Percentiles rank a stretch among this genome's conserved stretches.
phyloP scores from a whole-genome alignment of 2,329 filamentous ascomycete genomes.

The Epichloe typhina region DNA sequence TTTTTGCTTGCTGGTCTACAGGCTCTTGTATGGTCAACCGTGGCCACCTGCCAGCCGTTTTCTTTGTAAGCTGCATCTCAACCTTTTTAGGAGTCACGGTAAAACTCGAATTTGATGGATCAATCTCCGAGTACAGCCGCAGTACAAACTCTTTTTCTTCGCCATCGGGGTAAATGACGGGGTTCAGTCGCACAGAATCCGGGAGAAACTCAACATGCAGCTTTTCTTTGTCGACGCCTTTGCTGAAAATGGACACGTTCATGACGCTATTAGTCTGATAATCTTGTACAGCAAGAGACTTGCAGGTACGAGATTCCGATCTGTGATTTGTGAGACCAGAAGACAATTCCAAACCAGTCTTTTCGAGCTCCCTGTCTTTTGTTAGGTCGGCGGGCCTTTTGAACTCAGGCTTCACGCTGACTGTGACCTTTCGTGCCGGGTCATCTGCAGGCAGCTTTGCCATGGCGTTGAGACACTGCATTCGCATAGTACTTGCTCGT shows the following conservation, averaged over 20 bases:
- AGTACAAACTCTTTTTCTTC: constrained; percentile 48
- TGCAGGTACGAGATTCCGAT: background rate
- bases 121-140: constrained; percentile 52
- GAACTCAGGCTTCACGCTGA: constrained; percentile 17
- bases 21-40: constrained; percentile 11
- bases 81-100: constrained; percentile 66
- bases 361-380: background rate
- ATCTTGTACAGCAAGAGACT: constrained; percentile 17
- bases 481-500: constrained; percentile 31
- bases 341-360: background rate
- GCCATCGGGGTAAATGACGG: constrained; percentile 25
- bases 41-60: constrained; percentile 55
- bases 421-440: constrained; percentile 31
- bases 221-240: constrained; percentile 26
- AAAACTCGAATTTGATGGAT: constrained; percentile 44
- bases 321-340: no score
- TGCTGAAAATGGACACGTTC: constrained; percentile 29
- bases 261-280: constrained; percentile 23
- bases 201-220: constrained; percentile 24
- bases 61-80: constrained; percentile 62
- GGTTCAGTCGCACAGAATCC: constrained; percentile 14
- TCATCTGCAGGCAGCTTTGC: constrained; percentile 31
- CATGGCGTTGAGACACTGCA: constrained; percentile 33
- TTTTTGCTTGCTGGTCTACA: background rate
- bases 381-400: constrained; percentile 15